A percentile compares a stretch with the other conserved stretches of the same genome.
phyloP scores from a whole-genome alignment of 140 eudicot genomes.

The Oenanthe javanica region DNA sequence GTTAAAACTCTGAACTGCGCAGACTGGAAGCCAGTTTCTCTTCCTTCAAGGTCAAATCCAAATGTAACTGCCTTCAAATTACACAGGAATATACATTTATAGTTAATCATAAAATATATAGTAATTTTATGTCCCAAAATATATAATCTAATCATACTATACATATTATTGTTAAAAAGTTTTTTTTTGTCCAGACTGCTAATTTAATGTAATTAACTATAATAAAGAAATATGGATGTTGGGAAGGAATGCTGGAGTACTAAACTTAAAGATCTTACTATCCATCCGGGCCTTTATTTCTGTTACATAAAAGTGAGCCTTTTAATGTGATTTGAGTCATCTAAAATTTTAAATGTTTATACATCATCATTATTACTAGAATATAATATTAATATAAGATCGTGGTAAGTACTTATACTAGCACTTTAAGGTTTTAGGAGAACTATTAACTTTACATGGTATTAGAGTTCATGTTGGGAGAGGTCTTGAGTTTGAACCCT shows the following conservation, averaged over 20 bases:
- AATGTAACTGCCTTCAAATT: background rate
- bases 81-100: background rate
- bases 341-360: background rate
- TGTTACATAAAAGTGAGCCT: background rate
- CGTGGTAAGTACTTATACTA: no score
- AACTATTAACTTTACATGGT: no score
- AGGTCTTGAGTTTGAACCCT: no score
- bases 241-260: background rate
- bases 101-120: background rate
- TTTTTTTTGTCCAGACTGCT: background rate
- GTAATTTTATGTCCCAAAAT: background rate
- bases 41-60: conserved; percentile 64
- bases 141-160: background rate
- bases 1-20: conserved; percentile 51
- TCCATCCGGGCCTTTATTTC: background rate
- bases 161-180: background rate
- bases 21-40: conserved; percentile 66
- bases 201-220: background rate
- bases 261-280: background rate
- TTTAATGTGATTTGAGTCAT: background rate
- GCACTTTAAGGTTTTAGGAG: no score
- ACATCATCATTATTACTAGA: background rate
- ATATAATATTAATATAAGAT: no score
- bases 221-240: background rate
- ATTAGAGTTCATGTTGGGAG: no score